phyloP scores from a whole-genome alignment of 371 early-diverging fungal species.

The Mucor irregularis region DNA sequence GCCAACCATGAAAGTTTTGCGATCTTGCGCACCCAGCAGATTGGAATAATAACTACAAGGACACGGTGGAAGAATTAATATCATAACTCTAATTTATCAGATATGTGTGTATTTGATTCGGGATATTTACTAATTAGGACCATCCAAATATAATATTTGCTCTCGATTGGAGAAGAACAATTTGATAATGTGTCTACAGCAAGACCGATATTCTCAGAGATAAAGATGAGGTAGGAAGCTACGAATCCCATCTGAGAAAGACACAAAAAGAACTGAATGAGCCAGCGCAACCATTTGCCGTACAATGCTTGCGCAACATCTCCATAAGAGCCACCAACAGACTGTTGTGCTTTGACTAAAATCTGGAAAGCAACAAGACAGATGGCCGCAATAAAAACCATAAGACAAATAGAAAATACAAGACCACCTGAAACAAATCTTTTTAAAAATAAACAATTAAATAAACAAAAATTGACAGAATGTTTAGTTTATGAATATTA shows the following conservation, averaged over 20 bases:
- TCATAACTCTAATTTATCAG: too few species aligned
- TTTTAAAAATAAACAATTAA: neutral
- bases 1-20: slow-evolving; percentile 71
- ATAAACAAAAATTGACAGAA: neutral
- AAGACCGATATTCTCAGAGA: slow-evolving; percentile 76
- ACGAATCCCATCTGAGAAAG: slow-evolving; percentile 81
- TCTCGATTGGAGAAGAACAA: slow-evolving; percentile 52
- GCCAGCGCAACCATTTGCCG: slow-evolving; percentile 61
- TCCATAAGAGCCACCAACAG: slow-evolving; percentile 72
- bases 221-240: slow-evolving; percentile 81
- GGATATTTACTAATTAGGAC: too few species aligned
- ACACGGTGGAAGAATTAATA: too few species aligned
- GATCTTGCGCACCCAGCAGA: slow-evolving; percentile 78
- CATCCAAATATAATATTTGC: slow-evolving; percentile 66
- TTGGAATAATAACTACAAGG: slow-evolving; percentile 69
- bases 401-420: slow-evolving; percentile 32
- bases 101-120: too few species aligned
- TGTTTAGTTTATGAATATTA: neutral
- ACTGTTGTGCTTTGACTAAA: slow-evolving; percentile 32
- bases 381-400: slow-evolving; percentile 31
- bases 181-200: slow-evolving; percentile 60
- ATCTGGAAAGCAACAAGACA: slow-evolving; percentile 36
- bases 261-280: slow-evolving; percentile 69
- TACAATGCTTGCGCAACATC: slow-evolving; percentile 73
- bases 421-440: slow-evolving; percentile 49